Evolutionary conservation across 2,329 filamentous ascomycete genomes (phyloP).

Genomic region (Tolypocladium tundrense): DNA sequence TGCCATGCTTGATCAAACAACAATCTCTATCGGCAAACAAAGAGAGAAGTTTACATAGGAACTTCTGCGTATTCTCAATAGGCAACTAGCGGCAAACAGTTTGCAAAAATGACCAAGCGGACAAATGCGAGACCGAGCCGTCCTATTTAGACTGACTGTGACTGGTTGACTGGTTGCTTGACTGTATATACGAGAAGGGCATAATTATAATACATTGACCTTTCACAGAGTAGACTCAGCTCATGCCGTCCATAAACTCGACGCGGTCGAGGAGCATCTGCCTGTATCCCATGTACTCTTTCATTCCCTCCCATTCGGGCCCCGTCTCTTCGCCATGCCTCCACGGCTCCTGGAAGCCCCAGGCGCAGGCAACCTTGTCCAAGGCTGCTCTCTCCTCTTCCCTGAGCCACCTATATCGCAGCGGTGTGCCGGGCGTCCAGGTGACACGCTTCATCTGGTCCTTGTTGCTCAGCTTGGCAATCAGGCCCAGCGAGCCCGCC

Average conservation of each 20-base stretch:
- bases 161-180: too few species aligned
- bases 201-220: not conserved
- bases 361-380: slow-evolving; percentile 76
- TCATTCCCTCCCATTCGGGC: slow-evolving; percentile 75
- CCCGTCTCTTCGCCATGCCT: slow-evolving; percentile 85
- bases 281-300: slow-evolving; percentile 71
- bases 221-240: slow-evolving; percentile 9
- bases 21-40: too few species aligned
- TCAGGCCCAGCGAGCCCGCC: slow-evolving; percentile 69
- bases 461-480: slow-evolving; percentile 79
- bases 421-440: slow-evolving; percentile 73
- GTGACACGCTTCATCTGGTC: slow-evolving; percentile 93
- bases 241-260: slow-evolving; percentile 88
- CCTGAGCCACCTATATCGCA: slow-evolving; percentile 73
- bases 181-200: not conserved
- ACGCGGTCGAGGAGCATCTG: slow-evolving; percentile 87
- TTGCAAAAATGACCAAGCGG: not conserved
- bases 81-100: not conserved
- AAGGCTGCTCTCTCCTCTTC: slow-evolving; percentile 85
- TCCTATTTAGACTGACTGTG: too few species aligned
- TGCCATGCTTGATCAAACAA: too few species aligned
- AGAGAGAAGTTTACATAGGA: too few species aligned
- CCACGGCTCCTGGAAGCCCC: slow-evolving; percentile 79
- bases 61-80: not conserved
- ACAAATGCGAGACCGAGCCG: not conserved